Base-by-base conservation (phyloP, 2,329 filamentous ascomycete species). In the Dothistroma pini region DNA sequence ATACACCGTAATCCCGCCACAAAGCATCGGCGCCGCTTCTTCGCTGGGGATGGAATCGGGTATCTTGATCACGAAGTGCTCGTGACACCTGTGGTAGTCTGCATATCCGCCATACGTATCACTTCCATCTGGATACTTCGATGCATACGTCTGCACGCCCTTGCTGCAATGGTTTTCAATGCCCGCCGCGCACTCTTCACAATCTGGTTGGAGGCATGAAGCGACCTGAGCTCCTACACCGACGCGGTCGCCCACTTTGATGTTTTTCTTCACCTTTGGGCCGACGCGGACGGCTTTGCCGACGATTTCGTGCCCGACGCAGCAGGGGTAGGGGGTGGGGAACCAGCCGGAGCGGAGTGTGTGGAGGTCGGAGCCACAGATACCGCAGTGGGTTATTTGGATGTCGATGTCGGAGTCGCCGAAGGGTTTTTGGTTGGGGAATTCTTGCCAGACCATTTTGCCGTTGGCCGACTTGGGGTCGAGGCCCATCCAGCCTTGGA, bases 1-100 rank as follows among this genome's bases (percentile, higher is more conserved):
- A 71, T 84, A 95, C 0, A 87, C 83, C 0, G 90, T 93, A 55
- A 93, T 81, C 1, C 90, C 90, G 1, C 86, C 90, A 71, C 90
- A 93, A 25, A 93, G 81, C 78, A 93, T 85, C 1, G 90, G 89
- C 1, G 89, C 84, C 2, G 82, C 84, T 60, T 80, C 76, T 19
- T 78, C 79, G 32, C 77, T 80, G 1, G 75, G 69, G 25, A 86
- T 61, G 0, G 61, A 70, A 7, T 81, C 77, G 0, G 83, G 83
- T 59, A 86, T 84, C 65, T 75, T 78, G 68, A 84, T 75, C 0
- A 79, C 80, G 63, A 90, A 91, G 66, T 83, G 80, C 7, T 38
- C 53, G 16, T 58, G 57, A 19, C 59, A 58, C 31, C 85, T 78
- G 70, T 79, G 79, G 62, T 82, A 78, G 52, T 78, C 75, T 5